A percentile compares a stretch with the other conserved stretches of the same genome.
These are phyloP conservation scores for Xylariaceae sp. DNA, from an alignment of 2,329 filamentous ascomycete genomes.

Conservation along the genomic window DNA sequence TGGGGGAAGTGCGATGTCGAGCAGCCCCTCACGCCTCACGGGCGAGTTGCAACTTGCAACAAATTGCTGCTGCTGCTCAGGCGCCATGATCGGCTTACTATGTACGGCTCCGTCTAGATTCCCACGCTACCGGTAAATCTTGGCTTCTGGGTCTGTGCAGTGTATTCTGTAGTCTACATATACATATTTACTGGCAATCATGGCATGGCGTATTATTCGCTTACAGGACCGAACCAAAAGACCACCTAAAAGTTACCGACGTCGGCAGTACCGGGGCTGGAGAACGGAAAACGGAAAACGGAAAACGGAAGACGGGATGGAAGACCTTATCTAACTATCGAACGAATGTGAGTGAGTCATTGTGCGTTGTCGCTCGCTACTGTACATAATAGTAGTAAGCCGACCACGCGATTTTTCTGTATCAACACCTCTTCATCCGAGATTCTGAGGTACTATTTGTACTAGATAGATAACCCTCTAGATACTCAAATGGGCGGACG, in stretches of 20 bases:
- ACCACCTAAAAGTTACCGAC: background rate
- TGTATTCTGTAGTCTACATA: constrained; percentile 17
- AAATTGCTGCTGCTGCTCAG: too few relatives aligned
- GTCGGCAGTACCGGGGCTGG: background rate
- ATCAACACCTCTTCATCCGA: constrained; percentile 3
- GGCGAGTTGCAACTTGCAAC: too few relatives aligned
- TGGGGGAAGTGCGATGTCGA: too few relatives aligned
- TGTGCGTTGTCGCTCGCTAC: constrained; percentile 10
- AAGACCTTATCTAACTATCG: background rate
- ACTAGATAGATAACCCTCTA: too few relatives aligned
- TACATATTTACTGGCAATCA: too few relatives aligned
- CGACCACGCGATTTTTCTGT: constrained; percentile 7
- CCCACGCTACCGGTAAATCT: background rate
- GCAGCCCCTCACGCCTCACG: too few relatives aligned
- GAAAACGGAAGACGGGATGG: background rate
- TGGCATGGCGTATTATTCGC: too few relatives aligned
- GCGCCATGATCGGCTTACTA: constrained; percentile 18
- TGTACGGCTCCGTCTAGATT: constrained; percentile 8
- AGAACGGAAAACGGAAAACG: background rate
- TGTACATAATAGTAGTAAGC: constrained; percentile 4
- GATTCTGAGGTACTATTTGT: background rate
- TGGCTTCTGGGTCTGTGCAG: constrained; percentile 14
- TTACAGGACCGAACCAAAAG: background rate
- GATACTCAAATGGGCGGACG: too few relatives aligned
- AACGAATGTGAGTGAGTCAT: constrained; percentile 22